These are phyloP conservation scores for Phytophthora constricta DNA, from an alignment of 352 stramenopile genomes.

Conservation along the genomic window DNA sequence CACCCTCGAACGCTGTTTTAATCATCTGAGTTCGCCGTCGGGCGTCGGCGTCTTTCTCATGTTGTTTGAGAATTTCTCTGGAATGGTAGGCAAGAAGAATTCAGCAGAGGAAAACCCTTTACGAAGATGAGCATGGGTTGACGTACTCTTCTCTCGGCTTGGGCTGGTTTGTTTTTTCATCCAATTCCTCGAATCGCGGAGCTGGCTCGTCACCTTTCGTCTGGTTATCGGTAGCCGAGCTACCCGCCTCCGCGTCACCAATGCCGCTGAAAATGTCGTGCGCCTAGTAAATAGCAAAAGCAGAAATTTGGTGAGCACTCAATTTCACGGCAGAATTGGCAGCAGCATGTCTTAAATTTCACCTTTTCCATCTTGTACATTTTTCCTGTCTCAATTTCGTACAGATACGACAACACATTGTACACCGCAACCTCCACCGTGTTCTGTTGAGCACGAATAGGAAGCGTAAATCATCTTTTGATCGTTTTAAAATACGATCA, in stretches of 20 bases:
- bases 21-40: conserved; percentile 48
- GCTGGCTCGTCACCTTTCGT: conserved; percentile 9
- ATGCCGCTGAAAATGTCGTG: conserved; percentile 91
- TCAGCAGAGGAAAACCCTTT: no score
- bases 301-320: background rate
- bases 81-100: no score
- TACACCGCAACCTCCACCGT: conserved; percentile 92
- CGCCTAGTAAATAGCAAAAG: conserved; percentile 29
- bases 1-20: conserved; percentile 56
- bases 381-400: conserved; percentile 89
- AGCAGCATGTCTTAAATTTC: background rate
- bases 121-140: no score
- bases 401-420: conserved; percentile 92
- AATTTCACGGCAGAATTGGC: background rate
- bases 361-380: conserved; percentile 91
- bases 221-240: background rate
- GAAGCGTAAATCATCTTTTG: no score
- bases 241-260: conserved; percentile 47
- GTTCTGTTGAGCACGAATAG: conserved; percentile 67
- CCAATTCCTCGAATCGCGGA: conserved; percentile 40
- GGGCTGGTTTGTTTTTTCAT: conserved; percentile 28
- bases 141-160: conserved; percentile 22
- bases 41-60: conserved; percentile 41
- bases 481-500: no score
- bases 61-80: conserved; percentile 38